phyloP scores from a whole-genome alignment of 441 rosid species.

The Iberis amara region DNA sequence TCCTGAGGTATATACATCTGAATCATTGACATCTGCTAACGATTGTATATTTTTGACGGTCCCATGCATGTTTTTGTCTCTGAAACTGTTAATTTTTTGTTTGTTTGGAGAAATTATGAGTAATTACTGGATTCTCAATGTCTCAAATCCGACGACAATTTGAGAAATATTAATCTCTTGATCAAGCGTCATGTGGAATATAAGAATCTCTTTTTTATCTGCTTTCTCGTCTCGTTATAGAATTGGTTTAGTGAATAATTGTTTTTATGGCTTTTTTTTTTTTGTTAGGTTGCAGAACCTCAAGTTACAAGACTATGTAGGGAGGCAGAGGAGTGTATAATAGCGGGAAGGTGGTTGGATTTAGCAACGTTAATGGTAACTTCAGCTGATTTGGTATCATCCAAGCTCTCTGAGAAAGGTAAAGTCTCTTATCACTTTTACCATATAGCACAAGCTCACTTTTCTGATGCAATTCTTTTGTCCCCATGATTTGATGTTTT shows the following conservation, averaged over 20 bases:
- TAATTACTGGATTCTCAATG: too few species aligned
- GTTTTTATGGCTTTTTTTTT: not conserved
- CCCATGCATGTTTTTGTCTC: too few species aligned
- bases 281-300: slow-evolving; percentile 61
- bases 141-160: too few species aligned
- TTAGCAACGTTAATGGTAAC: slow-evolving; percentile 78
- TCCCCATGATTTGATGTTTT: not conserved
- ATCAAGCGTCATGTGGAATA: too few species aligned
- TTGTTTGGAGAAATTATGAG: too few species aligned
- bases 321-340: slow-evolving; percentile 77
- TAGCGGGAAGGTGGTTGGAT: slow-evolving; percentile 63
- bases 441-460: not conserved
- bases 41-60: too few species aligned
- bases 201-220: too few species aligned
- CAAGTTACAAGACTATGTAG: slow-evolving; percentile 69
- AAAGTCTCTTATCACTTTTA: slow-evolving; percentile 5
- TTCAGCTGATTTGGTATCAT: slow-evolving; percentile 77
- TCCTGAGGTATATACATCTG: slow-evolving; percentile 58
- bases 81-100: too few species aligned
- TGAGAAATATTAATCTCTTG: too few species aligned
- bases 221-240: too few species aligned
- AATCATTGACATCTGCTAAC: too few species aligned
- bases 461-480: too few species aligned
- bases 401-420: slow-evolving; percentile 96
- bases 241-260: not conserved